phyloP scores from a whole-genome alignment of 148 eudicot species.

The Rhododendron ferrugineum region DNA sequence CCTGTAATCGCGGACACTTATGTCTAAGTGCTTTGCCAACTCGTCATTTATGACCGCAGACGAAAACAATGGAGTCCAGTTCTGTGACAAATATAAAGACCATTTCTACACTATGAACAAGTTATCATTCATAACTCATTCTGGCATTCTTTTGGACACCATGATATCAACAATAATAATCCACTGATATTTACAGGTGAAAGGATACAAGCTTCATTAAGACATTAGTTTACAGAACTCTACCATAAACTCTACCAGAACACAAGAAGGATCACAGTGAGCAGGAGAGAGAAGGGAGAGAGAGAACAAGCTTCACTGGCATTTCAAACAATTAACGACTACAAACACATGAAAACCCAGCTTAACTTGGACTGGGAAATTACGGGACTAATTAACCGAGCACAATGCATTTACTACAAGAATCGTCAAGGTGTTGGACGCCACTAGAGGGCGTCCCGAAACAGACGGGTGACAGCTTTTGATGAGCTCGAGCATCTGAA shows the following conservation, averaged over 20 bases:
- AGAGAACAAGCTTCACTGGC: neutral
- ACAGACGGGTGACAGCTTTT: neutral
- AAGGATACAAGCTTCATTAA: neutral
- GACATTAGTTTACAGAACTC: neutral
- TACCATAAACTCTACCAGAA: neutral
- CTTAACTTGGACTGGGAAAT: conserved; percentile 1
- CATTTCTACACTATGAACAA: neutral
- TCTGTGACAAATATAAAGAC: neutral
- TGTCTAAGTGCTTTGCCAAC: neutral
- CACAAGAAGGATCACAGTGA: neutral
- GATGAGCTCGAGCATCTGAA: conserved; percentile 7
- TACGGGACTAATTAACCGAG: conserved; percentile 3
- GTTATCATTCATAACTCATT: neutral
- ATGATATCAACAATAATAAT: neutral
- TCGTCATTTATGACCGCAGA: neutral
- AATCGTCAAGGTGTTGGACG: conserved; percentile 10
- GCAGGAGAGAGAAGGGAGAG: neutral
- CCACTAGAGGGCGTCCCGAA: conserved; percentile 12
- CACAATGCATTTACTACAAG: conserved; percentile 9
- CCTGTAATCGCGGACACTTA: neutral
- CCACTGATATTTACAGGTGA: neutral
- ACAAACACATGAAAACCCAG: neutral
- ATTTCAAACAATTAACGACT: neutral
- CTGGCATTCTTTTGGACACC: neutral
- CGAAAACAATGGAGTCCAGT: neutral